Conservation (phyloP, 192 early-diverging fungal species). For the Chytriomyces confervae region DNA sequence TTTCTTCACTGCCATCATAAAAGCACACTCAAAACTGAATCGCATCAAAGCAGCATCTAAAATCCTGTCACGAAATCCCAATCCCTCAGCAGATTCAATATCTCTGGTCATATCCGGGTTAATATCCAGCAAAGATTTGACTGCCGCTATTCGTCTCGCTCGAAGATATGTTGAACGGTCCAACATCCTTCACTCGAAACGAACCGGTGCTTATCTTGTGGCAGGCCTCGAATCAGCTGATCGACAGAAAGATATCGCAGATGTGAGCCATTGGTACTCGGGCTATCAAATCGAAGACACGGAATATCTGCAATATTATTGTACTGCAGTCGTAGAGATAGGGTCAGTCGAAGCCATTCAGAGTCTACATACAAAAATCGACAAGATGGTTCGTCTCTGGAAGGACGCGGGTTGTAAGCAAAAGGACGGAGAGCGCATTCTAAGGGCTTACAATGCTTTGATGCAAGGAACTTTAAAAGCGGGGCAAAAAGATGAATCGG, state of each 20-base stretch:
- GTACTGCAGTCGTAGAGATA: slow-evolving; percentile 3
- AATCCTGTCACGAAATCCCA: slow-evolving; percentile 1
- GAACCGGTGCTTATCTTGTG: slow-evolving; percentile 6
- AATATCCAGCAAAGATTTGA: background rate
- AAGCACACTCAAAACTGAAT: slow-evolving; percentile 5
- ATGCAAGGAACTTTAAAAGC: slow-evolving; percentile 13
- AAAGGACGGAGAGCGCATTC: slow-evolving; percentile 12
- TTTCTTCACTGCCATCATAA: slow-evolving; percentile 11
- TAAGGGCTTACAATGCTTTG: slow-evolving; percentile 14
- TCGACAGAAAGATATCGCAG: background rate
- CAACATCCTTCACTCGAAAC: background rate
- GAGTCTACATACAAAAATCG: too few relatives aligned
- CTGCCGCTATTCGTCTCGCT: background rate
- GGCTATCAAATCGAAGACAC: background rate
- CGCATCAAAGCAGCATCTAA: background rate
- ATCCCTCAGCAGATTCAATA: background rate
- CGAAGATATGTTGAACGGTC: slow-evolving; percentile 6
- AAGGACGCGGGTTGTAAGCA: background rate
- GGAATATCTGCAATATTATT: slow-evolving; percentile 30
- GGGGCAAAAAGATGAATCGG: background rate
- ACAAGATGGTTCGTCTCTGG: background rate
- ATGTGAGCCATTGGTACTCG: background rate
- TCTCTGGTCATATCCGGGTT: slow-evolving; percentile 14
- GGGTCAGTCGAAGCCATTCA: background rate
- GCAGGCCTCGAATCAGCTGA: background rate